phyloP scores from a whole-genome alignment of 2,329 filamentous ascomycete species.

The Sordariomycetes sp. region DNA sequence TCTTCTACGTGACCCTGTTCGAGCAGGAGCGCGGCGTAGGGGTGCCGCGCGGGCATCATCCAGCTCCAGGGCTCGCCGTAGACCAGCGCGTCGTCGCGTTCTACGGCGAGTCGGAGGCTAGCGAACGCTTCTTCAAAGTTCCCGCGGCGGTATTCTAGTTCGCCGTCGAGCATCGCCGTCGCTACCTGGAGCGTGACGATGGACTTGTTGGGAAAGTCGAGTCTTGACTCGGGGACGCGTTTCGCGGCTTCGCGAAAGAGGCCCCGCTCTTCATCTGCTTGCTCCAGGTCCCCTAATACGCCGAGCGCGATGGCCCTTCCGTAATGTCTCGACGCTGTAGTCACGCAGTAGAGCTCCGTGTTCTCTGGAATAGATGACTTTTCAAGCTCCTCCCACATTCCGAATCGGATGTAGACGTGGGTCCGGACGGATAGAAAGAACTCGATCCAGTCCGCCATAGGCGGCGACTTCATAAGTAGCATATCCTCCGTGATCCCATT shows the following conservation, averaged over 20 bases:
- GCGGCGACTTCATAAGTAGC: slow-evolving; percentile 49
- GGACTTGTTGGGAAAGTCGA: slow-evolving; percentile 25
- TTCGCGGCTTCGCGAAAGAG: slow-evolving; percentile 37
- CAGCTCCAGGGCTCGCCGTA: slow-evolving; percentile 70
- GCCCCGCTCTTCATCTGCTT: slow-evolving; percentile 35
- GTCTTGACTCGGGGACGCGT: slow-evolving; percentile 43
- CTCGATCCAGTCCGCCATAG: slow-evolving; percentile 72
- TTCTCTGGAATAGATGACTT: slow-evolving; percentile 43
- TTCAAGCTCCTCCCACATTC: slow-evolving; percentile 55
- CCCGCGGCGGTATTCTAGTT: slow-evolving; percentile 55
- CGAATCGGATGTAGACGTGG: slow-evolving; percentile 62
- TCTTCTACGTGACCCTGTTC: slow-evolving; percentile 49
- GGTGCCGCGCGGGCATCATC: slow-evolving; percentile 65
- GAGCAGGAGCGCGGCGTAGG: slow-evolving; percentile 54
- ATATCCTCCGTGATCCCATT: slow-evolving; percentile 47
- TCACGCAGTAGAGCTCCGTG: slow-evolving; percentile 49
- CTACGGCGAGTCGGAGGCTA: slow-evolving; percentile 42
- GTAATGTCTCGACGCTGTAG: slow-evolving; percentile 55
- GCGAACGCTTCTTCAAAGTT: slow-evolving; percentile 46
- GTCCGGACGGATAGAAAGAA: slow-evolving; percentile 53
- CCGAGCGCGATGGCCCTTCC: slow-evolving; percentile 55
- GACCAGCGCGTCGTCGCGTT: slow-evolving; percentile 46
- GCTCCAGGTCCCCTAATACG: slow-evolving; percentile 36
- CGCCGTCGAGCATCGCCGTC: slow-evolving; percentile 57
- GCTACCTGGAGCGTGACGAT: slow-evolving; percentile 48